These are phyloP conservation scores for Neoscytalidium dimidiatum DNA, from an alignment of 2,329 filamentous ascomycete species.

Conservation along the genomic window DNA sequence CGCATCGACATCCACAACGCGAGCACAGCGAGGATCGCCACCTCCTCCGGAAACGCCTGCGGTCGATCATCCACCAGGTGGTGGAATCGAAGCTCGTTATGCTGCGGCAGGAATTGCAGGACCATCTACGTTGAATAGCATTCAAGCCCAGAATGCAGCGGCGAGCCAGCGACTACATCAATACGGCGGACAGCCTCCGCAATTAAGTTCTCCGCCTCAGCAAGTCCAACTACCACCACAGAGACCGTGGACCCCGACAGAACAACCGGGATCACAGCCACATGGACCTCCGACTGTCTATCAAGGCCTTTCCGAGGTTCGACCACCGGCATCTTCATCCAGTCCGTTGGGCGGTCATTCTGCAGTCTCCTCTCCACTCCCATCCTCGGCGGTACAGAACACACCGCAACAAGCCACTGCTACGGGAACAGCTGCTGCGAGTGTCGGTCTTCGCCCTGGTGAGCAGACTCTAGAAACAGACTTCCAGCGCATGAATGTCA, in stretches of 20 bases:
- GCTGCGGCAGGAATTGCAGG: slow-evolving; percentile 89
- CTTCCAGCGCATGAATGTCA: slow-evolving; percentile 77
- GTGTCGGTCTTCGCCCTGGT: slow-evolving; percentile 4
- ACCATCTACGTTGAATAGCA: slow-evolving; percentile 74
- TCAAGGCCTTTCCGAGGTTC: slow-evolving; percentile 76
- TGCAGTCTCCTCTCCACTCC: slow-evolving; percentile 29
- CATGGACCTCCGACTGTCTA: slow-evolving; percentile 91
- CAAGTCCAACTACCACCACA: slow-evolving; percentile 44
- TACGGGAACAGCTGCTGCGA: slow-evolving; percentile 19
- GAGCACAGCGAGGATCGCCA: slow-evolving; percentile 87
- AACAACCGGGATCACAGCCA: slow-evolving; percentile 79
- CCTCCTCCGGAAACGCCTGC: slow-evolving; percentile 92
- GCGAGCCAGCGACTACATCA: slow-evolving; percentile 79
- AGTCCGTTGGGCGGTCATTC: slow-evolving; percentile 2
- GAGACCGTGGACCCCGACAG: slow-evolving; percentile 93
- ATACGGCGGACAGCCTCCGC: slow-evolving; percentile 56
- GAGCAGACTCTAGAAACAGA: slow-evolving; percentile 79
- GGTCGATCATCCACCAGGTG: slow-evolving; percentile 68
- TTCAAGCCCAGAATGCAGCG: slow-evolving; percentile 75
- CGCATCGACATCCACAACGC: slow-evolving; percentile 89
- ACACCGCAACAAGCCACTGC: slow-evolving; percentile 44
- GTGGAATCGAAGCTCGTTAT: slow-evolving; percentile 88
- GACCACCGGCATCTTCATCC: slow-evolving; percentile 28
- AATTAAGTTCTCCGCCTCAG: slow-evolving; percentile 48
- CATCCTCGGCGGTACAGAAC: slow-evolving; percentile 32